Evolutionary conservation across 129 eudicot species (phyloP), one percentile per base, ranked within the genome.

Genomic region (Deinandra increscens): DNA sequence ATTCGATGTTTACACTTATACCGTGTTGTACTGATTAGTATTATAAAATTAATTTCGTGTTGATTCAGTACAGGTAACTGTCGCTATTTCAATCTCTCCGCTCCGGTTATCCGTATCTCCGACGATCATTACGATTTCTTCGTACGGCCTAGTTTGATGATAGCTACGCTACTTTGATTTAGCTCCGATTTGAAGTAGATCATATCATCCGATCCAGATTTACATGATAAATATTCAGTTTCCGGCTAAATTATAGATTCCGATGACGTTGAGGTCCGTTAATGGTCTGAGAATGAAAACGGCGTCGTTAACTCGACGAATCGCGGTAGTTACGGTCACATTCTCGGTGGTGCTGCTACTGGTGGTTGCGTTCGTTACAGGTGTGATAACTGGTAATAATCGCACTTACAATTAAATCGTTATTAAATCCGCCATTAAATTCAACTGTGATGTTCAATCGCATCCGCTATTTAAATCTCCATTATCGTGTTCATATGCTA

Each of bases 341-440:
- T 74, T 78, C 31, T 68, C 77, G 63, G 73, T 75, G 26, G 56
- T 72, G 23, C 37, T 72, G 23, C 37, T 80, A 31, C 56, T 78
- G 79, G 75, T 74, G 65, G 70, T 79, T 79, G 75, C 72, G 54
- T 62, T 78, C 43, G 79, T 60, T 80, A 75, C 82, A 81, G 90
- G 90, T 87, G 75, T 48, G 75, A 17, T 75, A 26, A 73, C 62
- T 48, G 75, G 23, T 75, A 26, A 73, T 67, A 75, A 66, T 42
- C 64, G 29, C 75, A 71, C 56, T 72, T 60, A 26, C 54, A 17
- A 74, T 38, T 59, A 38, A 19, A 34, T 77, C 59, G 23, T 56
- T 68, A 69, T 68, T 37, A 71, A 54, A 66, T 75, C 66, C 66
- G 53, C 43, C 64, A 51, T 69, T 74, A 53, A 64, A 51, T 69